Base-by-base conservation (phyloP, 1,139 yeast species). In the Pichia terricola region DNA sequence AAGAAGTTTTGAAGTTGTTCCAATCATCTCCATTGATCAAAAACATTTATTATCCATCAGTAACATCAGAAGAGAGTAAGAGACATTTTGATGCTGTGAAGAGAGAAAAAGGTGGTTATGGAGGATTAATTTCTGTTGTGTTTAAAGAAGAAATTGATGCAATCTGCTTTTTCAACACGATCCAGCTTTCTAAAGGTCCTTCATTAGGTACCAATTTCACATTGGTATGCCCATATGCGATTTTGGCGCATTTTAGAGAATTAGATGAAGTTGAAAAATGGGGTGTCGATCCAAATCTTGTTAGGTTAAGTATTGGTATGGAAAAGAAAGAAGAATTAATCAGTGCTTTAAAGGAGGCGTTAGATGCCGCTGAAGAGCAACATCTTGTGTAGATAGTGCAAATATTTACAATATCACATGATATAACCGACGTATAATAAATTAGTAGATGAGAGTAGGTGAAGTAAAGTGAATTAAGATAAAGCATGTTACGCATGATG, bases 141-240 rank as follows among this genome's bases (percentile, higher is more conserved):
- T 87, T 91, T 64, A 66, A 78, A 43, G 70, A 79, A 8, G 79
- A 83, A 8, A 66, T 69, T 10, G 79, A 77, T 53, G 95, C 96
- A 0, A 71, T 72, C 38, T 68, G 67, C 30, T 91, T 91, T 60
- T 91, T 83, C 66, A 84, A 91, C 62, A 70, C 78, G 3, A 74
- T 85, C 40, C 70, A 75, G 41, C 67, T 89, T 46, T 86, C 91
- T 50, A 91, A 91, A 63, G 97, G 97, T 3, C 97, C 97, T 4
- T 84, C 95, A 22, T 71, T 91, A 53, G 97, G 97, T 4, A 88
- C 97, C 0, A 91, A 87, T 62, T 87, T 88, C 66, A 87, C 97
- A 0, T 69, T 89, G 55, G 89, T 87, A 4, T 87, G 95, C 58
- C 97, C 97, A 7, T 91, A 91, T 63, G 76, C 96, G 3, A 75